phyloP scores from a whole-genome alignment of 345 rosid species.

The Mangifera indica region DNA sequence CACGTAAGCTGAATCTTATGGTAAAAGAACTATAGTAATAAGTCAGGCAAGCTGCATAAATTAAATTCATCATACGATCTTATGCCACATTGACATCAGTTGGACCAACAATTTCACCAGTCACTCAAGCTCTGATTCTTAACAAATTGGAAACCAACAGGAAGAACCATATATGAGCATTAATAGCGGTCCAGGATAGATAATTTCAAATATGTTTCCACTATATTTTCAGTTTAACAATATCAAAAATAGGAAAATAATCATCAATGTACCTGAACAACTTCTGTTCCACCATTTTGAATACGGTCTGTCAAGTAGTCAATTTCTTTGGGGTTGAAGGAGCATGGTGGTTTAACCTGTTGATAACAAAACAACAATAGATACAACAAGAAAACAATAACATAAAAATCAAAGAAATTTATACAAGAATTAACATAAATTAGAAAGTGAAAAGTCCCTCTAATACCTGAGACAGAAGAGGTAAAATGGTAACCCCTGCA shows the following conservation, averaged over 20 bases:
- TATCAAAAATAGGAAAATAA: background rate
- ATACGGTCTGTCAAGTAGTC: slow-evolving; percentile 85
- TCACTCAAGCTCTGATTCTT: background rate
- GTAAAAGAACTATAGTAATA: background rate
- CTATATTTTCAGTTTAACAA: no score
- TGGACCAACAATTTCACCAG: background rate
- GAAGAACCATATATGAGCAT: background rate
- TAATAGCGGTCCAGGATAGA: background rate
- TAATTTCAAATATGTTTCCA: background rate
- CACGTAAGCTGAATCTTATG: background rate
- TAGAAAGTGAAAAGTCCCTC: slow-evolving; percentile 1
- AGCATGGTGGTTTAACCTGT: slow-evolving; percentile 82
- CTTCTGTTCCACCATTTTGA: slow-evolving; percentile 98
- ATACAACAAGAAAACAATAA: background rate
- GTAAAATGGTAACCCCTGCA: slow-evolving; percentile 78
- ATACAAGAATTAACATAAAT: background rate
- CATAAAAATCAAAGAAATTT: background rate
- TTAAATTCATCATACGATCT: background rate
- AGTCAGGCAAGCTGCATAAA: no score
- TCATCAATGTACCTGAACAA: slow-evolving; percentile 66
- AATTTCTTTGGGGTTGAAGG: slow-evolving; percentile 74
- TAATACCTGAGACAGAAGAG: slow-evolving; percentile 76
- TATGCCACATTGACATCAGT: background rate
- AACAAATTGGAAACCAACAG: background rate
- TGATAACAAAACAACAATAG: slow-evolving; percentile 7